Conservation (phyloP, 2,329 filamentous ascomycete species). For the Fusarium sp. region DNA sequence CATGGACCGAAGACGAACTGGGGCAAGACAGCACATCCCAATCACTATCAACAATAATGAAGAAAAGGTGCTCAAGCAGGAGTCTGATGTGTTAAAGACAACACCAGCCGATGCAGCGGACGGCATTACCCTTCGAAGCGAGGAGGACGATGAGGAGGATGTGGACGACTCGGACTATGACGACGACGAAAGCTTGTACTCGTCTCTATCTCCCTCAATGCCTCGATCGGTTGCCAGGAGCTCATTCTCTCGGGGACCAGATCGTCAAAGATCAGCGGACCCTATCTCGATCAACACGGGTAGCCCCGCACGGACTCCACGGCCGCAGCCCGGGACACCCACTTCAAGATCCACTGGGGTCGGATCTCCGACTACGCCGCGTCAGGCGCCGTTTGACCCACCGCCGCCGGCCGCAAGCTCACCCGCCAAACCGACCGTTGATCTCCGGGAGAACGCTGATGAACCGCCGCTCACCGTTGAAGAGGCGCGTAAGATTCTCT, state of each 20-base stretch:
- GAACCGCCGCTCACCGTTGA: slow-evolving; percentile 58
- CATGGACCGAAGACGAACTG: slow-evolving; percentile 45
- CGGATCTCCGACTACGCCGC: slow-evolving; percentile 40
- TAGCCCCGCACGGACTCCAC: slow-evolving; percentile 39
- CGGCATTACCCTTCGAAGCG: slow-evolving; percentile 50
- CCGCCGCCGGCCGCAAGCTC: slow-evolving; percentile 12
- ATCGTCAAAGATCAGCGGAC: slow-evolving; percentile 36
- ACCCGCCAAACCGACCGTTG: slow-evolving; percentile 19
- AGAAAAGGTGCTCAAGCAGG: slow-evolving; percentile 54
- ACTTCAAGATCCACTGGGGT: slow-evolving; percentile 38
- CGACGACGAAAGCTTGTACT: slow-evolving; percentile 46
- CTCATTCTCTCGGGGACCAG: slow-evolving; percentile 25
- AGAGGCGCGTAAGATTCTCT: slow-evolving; percentile 58
- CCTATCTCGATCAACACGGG: slow-evolving; percentile 28
- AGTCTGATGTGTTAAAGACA: slow-evolving; percentile 52
- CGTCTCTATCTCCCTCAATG: slow-evolving; percentile 36
- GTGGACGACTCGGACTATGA: slow-evolving; percentile 45
- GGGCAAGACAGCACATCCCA: slow-evolving; percentile 36
- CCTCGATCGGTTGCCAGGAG: slow-evolving; percentile 31
- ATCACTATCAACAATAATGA: slow-evolving; percentile 50
- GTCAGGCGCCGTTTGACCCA: slow-evolving; percentile 30
- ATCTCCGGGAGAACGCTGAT: slow-evolving; percentile 40
- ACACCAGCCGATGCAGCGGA: slow-evolving; percentile 49
- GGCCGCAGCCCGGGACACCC: slow-evolving; percentile 38
- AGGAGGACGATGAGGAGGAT: slow-evolving; percentile 49